Evolutionary conservation across 176 grass and related monocot species (phyloP).

Genomic region (Juncus inflexus): DNA sequence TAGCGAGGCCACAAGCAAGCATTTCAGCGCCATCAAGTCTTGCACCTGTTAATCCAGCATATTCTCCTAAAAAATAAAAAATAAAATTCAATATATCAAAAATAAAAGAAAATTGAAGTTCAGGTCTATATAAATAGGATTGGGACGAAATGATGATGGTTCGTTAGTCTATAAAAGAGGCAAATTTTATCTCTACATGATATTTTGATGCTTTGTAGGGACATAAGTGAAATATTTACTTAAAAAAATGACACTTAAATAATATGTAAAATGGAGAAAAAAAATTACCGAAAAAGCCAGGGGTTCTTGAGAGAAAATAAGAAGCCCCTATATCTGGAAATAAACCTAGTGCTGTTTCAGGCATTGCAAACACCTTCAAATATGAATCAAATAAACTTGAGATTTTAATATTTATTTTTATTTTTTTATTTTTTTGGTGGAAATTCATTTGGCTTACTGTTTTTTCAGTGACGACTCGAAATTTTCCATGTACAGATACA

Average conservation of each 20-base stretch:
- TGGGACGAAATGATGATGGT: no score
- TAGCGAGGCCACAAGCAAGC: conserved; percentile 85
- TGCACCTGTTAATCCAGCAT: conserved; percentile 78
- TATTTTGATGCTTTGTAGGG: conserved; percentile 1
- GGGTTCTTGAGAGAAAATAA: conserved; percentile 82
- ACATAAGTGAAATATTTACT: conserved; percentile 7
- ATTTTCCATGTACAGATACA: conserved; percentile 89
- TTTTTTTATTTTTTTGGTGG: no score
- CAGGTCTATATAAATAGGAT: no score
- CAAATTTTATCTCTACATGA: no score
- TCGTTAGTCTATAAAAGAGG: no score
- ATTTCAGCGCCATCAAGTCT: conserved; percentile 89
- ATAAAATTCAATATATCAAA: conserved; percentile 6
- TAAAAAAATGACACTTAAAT: conserved; percentile 8
- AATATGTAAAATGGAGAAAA: no score
- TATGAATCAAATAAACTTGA: not conserved
- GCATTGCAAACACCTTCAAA: conserved; percentile 93
- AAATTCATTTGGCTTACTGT: conserved; percentile 42
- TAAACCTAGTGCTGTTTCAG: conserved; percentile 81
- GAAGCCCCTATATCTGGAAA: conserved; percentile 96
- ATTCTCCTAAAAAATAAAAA: conserved; percentile 71
- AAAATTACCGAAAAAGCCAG: conserved; percentile 74
- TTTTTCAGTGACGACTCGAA: conserved; percentile 80
- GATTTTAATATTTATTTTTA: no score
- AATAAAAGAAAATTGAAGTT: not conserved